A percentile compares a stretch with the other conserved stretches of the same genome.
Conservation (phyloP, 768 basidiomycete genomes). For the Phylloporus arenicola region DNA sequence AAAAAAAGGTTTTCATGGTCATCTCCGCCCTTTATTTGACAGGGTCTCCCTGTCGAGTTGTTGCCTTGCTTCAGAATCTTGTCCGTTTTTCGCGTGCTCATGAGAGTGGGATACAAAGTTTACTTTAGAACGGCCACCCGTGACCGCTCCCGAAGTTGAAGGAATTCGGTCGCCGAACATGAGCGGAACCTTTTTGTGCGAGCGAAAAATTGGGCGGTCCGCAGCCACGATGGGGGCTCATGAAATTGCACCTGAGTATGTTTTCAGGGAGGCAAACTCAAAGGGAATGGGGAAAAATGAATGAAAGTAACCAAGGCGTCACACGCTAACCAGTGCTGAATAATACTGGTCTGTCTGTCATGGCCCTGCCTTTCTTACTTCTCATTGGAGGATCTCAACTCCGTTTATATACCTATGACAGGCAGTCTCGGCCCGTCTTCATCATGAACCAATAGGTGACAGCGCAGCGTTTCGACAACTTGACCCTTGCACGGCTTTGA, state of each 20-base stretch:
- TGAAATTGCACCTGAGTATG: neutral
- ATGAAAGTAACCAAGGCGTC: neutral
- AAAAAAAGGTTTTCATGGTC: constrained; percentile 15
- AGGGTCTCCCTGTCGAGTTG: constrained; percentile 1
- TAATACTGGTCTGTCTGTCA: neutral
- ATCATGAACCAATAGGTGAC: constrained; percentile 1
- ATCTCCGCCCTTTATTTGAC: constrained; percentile 21
- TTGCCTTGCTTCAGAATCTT: neutral
- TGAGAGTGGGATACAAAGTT: constrained; percentile 19
- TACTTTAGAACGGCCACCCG: constrained; percentile 14
- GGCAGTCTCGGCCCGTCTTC: neutral
- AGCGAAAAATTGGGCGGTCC: constrained; percentile 41
- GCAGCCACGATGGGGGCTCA: constrained; percentile 1
- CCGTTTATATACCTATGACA: neutral
- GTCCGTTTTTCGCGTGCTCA: constrained; percentile 2
- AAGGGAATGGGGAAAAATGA: neutral
- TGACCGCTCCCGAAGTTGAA: constrained; percentile 42
- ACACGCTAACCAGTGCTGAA: neutral
- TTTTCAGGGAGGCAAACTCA: neutral
- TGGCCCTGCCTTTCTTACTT: neutral
- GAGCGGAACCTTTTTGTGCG: constrained; percentile 44
- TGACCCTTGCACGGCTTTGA: neutral
- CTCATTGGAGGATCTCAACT: neutral
- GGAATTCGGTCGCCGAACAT: constrained; percentile 56
- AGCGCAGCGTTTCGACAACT: neutral